Conservation (phyloP, 495 filamentous ascomycete species). For the Evansstolkia leycettana region DNA sequence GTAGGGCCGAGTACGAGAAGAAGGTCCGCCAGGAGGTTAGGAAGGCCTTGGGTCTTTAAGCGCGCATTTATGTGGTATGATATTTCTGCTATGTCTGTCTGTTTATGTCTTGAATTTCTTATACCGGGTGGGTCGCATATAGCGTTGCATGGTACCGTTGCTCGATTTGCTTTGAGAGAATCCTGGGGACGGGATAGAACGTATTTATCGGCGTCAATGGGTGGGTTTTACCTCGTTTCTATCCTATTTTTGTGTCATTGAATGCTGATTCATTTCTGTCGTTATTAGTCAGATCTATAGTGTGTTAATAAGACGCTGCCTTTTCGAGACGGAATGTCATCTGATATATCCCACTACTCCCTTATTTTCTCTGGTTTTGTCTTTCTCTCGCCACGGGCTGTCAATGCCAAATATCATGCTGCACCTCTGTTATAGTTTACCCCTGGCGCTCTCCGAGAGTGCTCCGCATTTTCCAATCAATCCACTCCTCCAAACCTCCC, state of each 20-base stretch:
- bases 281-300: too few species aligned
- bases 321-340: too few species aligned
- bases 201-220: background rate
- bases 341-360: too few species aligned
- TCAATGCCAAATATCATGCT: background rate
- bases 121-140: too few species aligned
- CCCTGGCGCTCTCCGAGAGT: background rate
- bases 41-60: conserved; percentile 45
- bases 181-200: background rate
- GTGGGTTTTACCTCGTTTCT: conserved; percentile 1
- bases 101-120: too few species aligned
- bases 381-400: background rate
- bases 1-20: conserved; percentile 71
- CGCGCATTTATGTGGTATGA: too few species aligned
- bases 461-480: conserved; percentile 33
- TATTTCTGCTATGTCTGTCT: too few species aligned
- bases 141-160: background rate
- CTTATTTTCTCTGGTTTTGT: too few species aligned
- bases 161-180: background rate
- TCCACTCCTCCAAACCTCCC: conserved; percentile 49
- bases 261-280: background rate
- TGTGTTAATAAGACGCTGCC: too few species aligned
- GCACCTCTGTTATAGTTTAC: background rate
- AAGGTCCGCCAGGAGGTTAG: conserved; percentile 71
- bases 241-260: background rate